Percentiles rank a stretch among this genome's conserved stretches.
phyloP scores from a whole-genome alignment of 1,139 yeast genomes.

The Komagataea norvegica region DNA sequence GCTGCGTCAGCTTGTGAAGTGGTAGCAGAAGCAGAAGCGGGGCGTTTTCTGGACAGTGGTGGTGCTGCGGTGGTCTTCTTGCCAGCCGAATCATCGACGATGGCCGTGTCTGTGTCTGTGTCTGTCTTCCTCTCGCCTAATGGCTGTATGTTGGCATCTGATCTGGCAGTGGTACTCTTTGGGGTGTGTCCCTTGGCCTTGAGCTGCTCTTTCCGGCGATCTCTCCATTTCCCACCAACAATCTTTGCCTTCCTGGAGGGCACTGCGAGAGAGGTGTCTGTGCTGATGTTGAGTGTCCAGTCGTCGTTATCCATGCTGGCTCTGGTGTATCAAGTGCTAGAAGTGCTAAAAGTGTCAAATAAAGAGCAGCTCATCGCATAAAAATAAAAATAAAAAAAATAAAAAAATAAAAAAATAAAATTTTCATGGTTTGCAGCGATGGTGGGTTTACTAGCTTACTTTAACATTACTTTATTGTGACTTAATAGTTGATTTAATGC shows the following conservation, averaged over 20 bases:
- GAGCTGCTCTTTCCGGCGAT: conserved; percentile 58
- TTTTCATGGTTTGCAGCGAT: too few relatives aligned
- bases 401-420: too few relatives aligned
- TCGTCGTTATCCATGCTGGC: conserved; percentile 49
- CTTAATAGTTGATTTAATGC: too few relatives aligned
- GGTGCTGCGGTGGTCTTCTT: background rate
- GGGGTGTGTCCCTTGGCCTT: conserved; percentile 29
- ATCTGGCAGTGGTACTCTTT: conserved; percentile 29
- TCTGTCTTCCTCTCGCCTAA: conserved; percentile 6
- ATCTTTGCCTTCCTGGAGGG: conserved; percentile 33
- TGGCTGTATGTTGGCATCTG: conserved; percentile 34
- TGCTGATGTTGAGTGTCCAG: conserved; percentile 58
- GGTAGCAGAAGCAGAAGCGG: conserved; percentile 9
- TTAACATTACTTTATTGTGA: too few relatives aligned
- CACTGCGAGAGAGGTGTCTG: conserved; percentile 28
- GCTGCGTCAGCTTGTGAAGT: conserved; percentile 14
- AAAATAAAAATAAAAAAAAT: too few relatives aligned
- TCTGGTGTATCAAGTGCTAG: background rate
- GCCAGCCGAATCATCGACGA: background rate
- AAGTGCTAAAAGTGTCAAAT: background rate
- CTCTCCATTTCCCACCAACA: conserved; percentile 77
- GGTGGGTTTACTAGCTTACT: too few relatives aligned
- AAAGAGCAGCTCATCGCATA: conserved; percentile 9
- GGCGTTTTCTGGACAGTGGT: conserved; percentile 8
- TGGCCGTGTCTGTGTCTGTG: background rate